Evolutionary conservation across 768 basidiomycete genomes (phyloP), one percentile per base, ranked within the genome.

Genomic region (Suillus decipiens): DNA sequence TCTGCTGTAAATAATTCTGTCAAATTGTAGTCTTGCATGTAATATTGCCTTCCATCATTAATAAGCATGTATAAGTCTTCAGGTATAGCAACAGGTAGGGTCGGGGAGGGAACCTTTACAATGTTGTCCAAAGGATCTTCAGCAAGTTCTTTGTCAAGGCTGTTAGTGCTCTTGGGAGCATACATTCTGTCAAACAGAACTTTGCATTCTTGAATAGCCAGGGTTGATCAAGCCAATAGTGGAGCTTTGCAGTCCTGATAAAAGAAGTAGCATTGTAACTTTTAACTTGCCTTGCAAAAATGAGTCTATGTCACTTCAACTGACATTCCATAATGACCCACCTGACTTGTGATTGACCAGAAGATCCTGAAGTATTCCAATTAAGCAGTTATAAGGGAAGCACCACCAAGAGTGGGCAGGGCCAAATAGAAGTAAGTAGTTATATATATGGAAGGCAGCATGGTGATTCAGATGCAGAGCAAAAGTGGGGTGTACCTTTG

Each of bases 381-480:
- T 74, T 1, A 75, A 41, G 1, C 59, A 45, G 34, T 76, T 63
- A 12, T 71, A 73, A 0, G 69, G 70, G 61, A 71, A 75, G 2
- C 64, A 60, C 70, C 74, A 74, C 70, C 71, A 74, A 3, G 72
- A 73, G 56, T 75, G 71, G 0, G 76, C 71, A 41, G 81, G 81
- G 3, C 80, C 76, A 63, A 79, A 80, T 0, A 74, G 64, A 0
- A 67, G 7, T 0, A 79, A 63, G 42, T 78, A 80, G 19, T 79
- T 66, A 9, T 67, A 70, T 0, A 78, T 63, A 33, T 74, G 77
- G 28, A 76, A 60, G 1, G 77, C 61, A 1, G 72, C 61, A 60
- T 79, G 78, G 24, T 75, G 66, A 47, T 77, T 79, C 5, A 75
- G 71, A 15, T 41, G 63, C 6, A 45, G 22, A 17, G 9, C 33